phyloP scores from a whole-genome alignment of 345 rosid species.

The Bruguiera sexangula region DNA sequence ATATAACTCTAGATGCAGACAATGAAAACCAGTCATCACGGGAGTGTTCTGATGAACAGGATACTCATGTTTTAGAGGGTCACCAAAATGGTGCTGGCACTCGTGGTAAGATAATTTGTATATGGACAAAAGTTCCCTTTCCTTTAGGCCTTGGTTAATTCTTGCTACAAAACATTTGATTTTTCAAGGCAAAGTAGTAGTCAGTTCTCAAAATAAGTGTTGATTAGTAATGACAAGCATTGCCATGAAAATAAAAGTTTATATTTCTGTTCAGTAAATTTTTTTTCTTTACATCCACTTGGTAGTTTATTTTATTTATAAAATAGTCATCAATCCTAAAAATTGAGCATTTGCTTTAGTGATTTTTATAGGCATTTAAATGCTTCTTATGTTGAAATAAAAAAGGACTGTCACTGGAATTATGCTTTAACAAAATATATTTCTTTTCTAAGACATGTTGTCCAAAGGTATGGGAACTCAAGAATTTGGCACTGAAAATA shows the following conservation, averaged over 20 bases:
- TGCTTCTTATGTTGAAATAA: conserved; percentile 4
- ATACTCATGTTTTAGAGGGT: conserved; percentile 33
- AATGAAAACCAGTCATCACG: conserved; percentile 21
- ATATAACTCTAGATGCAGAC: conserved; percentile 28
- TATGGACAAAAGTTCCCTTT: neutral
- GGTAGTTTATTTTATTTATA: neutral
- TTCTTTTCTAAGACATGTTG: conserved; percentile 65
- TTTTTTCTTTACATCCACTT: neutral
- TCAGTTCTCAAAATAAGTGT: no score
- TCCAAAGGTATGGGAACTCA: conserved; percentile 56
- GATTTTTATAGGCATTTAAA: neutral
- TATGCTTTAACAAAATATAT: conserved; percentile 51
- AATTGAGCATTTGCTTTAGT: no score
- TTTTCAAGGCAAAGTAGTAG: no score
- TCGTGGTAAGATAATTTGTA: conserved; percentile 50
- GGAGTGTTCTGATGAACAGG: conserved; percentile 27
- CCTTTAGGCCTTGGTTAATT: neutral
- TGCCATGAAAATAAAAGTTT: no score
- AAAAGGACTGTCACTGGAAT: conserved; percentile 15
- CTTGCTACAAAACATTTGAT: no score
- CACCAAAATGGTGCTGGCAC: conserved; percentile 35
- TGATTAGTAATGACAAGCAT: no score
- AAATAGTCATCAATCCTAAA: neutral
- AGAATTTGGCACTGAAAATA: conserved; percentile 54
- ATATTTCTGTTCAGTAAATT: neutral